Conservation (phyloP, 2,329 filamentous ascomycete species). For the Sporothrix dimorphospora region DNA sequence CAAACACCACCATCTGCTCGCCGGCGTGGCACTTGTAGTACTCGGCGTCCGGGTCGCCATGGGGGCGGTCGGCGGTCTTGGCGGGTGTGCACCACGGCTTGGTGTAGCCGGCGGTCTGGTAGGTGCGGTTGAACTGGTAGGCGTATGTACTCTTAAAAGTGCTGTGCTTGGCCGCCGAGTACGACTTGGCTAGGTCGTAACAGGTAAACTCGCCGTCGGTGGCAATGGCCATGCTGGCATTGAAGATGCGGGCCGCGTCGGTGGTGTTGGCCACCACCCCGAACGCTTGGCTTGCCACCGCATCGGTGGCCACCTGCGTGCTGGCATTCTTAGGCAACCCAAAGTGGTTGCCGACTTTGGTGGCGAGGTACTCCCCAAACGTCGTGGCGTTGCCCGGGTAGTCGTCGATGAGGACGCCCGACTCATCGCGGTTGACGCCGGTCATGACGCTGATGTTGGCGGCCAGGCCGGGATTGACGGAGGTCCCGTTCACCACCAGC, state of each 20-base stretch:
- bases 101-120: slow-evolving; percentile 41
- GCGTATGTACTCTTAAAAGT: slow-evolving; percentile 42
- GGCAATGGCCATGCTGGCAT: slow-evolving; percentile 41
- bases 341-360: slow-evolving; percentile 31
- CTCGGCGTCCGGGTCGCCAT: slow-evolving; percentile 43
- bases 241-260: slow-evolving; percentile 38
- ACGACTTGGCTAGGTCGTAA: slow-evolving; percentile 42
- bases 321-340: slow-evolving; percentile 18
- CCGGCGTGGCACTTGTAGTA: slow-evolving; percentile 50
- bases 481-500: slow-evolving; percentile 39
- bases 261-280: slow-evolving; percentile 26
- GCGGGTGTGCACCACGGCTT: slow-evolving; percentile 40
- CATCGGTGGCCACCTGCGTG: neutral
- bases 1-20: slow-evolving; percentile 46
- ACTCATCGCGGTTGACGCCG: slow-evolving; percentile 44
- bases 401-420: slow-evolving; percentile 36
- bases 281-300: slow-evolving; percentile 23
- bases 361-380: slow-evolving; percentile 34
- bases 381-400: slow-evolving; percentile 33
- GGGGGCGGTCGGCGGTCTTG: slow-evolving; percentile 37
- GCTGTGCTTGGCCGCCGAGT: slow-evolving; percentile 41
- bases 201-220: slow-evolving; percentile 43
- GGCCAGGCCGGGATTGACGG: slow-evolving; percentile 26
- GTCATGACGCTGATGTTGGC: slow-evolving; percentile 42
- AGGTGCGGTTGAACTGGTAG: slow-evolving; percentile 48